Evolutionary conservation across 1,284 basidiomycete species (phyloP).

Genomic region (Cutaneotrichosporon cutaneum): DNA sequence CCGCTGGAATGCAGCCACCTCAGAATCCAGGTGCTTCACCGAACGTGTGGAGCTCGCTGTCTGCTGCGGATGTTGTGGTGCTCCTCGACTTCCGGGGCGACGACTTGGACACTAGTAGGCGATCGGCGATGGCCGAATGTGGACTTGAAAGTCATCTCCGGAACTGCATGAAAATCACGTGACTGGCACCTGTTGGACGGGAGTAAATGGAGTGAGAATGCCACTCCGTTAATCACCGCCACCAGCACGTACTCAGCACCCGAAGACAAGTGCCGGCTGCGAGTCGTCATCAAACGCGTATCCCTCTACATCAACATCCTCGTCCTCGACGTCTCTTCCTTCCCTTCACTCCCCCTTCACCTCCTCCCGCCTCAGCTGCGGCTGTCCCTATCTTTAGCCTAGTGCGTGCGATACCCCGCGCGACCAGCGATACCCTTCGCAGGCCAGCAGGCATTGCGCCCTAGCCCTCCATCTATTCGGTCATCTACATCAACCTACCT

Average conservation of each 20-base stretch:
- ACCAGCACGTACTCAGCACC: background rate
- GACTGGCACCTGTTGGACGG: background rate
- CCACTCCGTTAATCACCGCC: background rate
- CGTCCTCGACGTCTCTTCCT: background rate
- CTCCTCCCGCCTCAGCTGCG: background rate
- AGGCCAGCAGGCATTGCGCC: background rate
- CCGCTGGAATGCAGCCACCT: too few species aligned
- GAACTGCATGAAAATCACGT: background rate
- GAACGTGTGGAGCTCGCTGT: too few species aligned
- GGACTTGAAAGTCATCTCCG: too few species aligned
- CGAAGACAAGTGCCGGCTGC: background rate
- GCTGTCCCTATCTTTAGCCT: background rate
- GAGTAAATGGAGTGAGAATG: background rate
- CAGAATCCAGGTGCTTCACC: too few species aligned
- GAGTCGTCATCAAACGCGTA: background rate
- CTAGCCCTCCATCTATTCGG: background rate
- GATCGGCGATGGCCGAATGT: too few species aligned
- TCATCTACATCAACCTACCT: background rate
- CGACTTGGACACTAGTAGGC: too few species aligned
- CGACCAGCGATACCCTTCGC: constrained; percentile 2
- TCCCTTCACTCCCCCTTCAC: background rate
- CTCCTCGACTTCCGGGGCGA: too few species aligned
- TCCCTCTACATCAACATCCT: background rate
- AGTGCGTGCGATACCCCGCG: constrained; percentile 7
- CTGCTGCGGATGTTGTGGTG: too few species aligned